Conservation (phyloP, 768 basidiomycete genomes). For the Pleurotus ostreatus region DNA sequence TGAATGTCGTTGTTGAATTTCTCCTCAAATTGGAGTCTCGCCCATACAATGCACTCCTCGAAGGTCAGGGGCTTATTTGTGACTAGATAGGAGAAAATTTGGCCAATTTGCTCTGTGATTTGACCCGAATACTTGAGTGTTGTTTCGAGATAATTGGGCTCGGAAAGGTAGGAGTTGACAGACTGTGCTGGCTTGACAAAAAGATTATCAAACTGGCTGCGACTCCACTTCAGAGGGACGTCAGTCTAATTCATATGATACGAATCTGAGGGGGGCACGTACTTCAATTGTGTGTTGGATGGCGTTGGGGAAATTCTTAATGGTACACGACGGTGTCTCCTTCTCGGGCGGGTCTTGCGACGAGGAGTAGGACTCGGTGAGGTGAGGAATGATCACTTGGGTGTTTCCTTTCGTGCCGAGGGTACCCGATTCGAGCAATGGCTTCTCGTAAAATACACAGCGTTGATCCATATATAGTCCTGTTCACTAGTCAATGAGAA, state of each 20-base stretch:
- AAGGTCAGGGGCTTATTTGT: slow-evolving; percentile 92
- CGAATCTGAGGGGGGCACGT: slow-evolving; percentile 14
- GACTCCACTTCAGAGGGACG: slow-evolving; percentile 67
- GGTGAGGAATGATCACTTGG: slow-evolving; percentile 89
- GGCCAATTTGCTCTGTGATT: slow-evolving; percentile 84
- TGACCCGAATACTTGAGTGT: slow-evolving; percentile 90
- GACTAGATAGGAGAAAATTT: slow-evolving; percentile 86
- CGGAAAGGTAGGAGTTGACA: slow-evolving; percentile 94
- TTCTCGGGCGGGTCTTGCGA: slow-evolving; percentile 99
- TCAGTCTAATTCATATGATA: background rate
- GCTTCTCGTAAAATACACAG: slow-evolving; percentile 94
- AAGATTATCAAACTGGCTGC: slow-evolving; percentile 85
- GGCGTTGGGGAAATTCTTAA: slow-evolving; percentile 98
- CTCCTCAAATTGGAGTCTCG: slow-evolving; percentile 89
- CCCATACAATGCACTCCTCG: slow-evolving; percentile 98
- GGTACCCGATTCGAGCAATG: slow-evolving; percentile 94
- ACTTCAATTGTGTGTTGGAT: slow-evolving; percentile 98
- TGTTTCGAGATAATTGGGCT: slow-evolving; percentile 91
- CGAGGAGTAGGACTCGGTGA: slow-evolving; percentile 96
- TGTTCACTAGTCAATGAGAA: slow-evolving; percentile 22
- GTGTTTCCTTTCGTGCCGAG: slow-evolving; percentile 98
- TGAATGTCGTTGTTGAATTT: slow-evolving; percentile 92
- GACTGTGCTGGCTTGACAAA: slow-evolving; percentile 94
- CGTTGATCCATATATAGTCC: slow-evolving; percentile 98
- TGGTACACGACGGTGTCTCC: slow-evolving; percentile 92